Conservation (phyloP, 305 asterid genomes). For the Lippia alba region DNA sequence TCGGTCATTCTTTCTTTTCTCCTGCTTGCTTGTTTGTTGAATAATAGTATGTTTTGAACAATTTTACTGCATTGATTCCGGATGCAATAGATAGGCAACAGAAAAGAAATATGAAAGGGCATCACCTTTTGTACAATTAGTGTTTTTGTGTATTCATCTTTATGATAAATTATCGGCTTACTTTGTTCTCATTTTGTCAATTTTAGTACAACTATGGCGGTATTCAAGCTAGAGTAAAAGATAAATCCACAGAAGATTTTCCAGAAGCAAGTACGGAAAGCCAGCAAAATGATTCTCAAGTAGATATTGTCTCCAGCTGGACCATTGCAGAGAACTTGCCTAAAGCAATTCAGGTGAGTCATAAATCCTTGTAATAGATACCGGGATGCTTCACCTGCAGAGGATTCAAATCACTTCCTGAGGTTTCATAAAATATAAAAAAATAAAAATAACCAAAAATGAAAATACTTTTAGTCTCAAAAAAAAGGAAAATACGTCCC, state of each 20-base stretch:
- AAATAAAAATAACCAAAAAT: too few species aligned
- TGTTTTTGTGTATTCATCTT: constrained; percentile 21
- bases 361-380: constrained; percentile 21
- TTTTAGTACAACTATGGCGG: constrained; percentile 93
- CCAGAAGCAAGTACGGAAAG: constrained; percentile 48
- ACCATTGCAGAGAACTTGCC: constrained; percentile 81
- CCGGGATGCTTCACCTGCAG: constrained; percentile 29
- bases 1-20: not conserved
- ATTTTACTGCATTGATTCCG: constrained; percentile 3
- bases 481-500: constrained; percentile 14
- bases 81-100: constrained; percentile 5
- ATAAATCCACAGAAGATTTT: constrained; percentile 56
- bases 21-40: constrained; percentile 15
- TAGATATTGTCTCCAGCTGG: constrained; percentile 91
- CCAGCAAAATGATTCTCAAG: constrained; percentile 54
- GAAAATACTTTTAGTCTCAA: constrained; percentile 4
- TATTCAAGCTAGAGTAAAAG: constrained; percentile 74
- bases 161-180: constrained; percentile 17
- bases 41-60: constrained; percentile 4
- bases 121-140: not conserved
- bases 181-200: constrained; percentile 27
- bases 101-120: not conserved
- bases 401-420: constrained; percentile 24
- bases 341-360: constrained; percentile 74
- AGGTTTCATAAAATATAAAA: too few species aligned